Percentiles rank a stretch among this genome's conserved stretches.
Evolutionary conservation across 768 basidiomycete genomes (phyloP).

Genomic region (Kwoniella sp.): DNA sequence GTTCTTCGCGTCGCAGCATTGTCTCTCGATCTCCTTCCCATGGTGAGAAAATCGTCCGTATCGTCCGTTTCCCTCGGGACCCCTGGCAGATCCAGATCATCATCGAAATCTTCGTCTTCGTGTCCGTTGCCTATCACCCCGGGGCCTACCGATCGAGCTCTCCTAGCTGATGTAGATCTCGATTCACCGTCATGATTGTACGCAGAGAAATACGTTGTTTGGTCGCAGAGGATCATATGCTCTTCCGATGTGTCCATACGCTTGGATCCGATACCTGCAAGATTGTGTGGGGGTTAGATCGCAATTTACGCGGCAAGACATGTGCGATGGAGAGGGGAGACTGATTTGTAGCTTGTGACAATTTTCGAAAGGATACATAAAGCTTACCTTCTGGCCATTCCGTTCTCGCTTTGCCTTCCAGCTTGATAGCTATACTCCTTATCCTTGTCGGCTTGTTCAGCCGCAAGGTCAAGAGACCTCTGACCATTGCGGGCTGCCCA

Average conservation of each 20-base stretch:
- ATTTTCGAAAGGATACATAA: background rate
- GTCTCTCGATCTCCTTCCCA: slow-evolving; percentile 7
- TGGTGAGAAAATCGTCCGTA: slow-evolving; percentile 20
- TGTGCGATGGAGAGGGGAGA: no score
- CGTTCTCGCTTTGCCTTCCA: slow-evolving; percentile 71
- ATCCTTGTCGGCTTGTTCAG: slow-evolving; percentile 79
- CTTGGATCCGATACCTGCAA: slow-evolving; percentile 67
- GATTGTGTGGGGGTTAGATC: slow-evolving; percentile 11
- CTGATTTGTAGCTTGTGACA: no score
- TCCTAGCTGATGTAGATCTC: slow-evolving; percentile 57
- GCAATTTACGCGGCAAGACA: background rate
- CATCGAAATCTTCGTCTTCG: slow-evolving; percentile 30
- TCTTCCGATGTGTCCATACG: slow-evolving; percentile 78
- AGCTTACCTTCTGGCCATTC: slow-evolving; percentile 83
- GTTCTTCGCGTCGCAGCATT: background rate
- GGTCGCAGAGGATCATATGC: slow-evolving; percentile 71
- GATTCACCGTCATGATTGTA: slow-evolving; percentile 38
- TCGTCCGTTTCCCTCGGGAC: slow-evolving; percentile 26
- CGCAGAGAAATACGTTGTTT: slow-evolving; percentile 73
- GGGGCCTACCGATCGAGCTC: slow-evolving; percentile 62
- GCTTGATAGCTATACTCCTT: slow-evolving; percentile 77
- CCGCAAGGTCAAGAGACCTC: slow-evolving; percentile 68
- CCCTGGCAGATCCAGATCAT: slow-evolving; percentile 35
- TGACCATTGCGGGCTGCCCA: slow-evolving; percentile 63
- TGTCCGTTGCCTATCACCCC: slow-evolving; percentile 39